Evolutionary conservation across 441 rosid genomes (phyloP).

Genomic region (Euphorbia schlechtendalii): DNA sequence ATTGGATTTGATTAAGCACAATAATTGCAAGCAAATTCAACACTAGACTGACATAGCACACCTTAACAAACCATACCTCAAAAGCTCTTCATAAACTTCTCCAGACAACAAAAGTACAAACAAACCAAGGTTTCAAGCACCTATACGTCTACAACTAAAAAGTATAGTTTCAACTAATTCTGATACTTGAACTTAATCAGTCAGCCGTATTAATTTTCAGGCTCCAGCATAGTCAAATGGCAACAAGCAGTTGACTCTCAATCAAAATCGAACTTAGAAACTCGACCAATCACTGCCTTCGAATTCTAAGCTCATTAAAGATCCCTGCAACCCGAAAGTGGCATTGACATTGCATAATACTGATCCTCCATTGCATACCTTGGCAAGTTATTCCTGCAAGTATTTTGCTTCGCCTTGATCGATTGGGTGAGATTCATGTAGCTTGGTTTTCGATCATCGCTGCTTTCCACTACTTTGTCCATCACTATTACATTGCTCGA

Average conservation of each 20-base stretch:
- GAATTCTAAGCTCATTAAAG: conserved; percentile 29
- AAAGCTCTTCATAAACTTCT: background rate
- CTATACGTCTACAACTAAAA: conserved; percentile 12
- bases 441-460: conserved; percentile 34
- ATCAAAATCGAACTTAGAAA: background rate
- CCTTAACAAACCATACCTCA: background rate
- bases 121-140: conserved; percentile 1
- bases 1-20: too few relatives aligned
- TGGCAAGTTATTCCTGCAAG: conserved; percentile 18
- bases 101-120: too few relatives aligned
- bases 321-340: conserved; percentile 31
- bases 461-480: conserved; percentile 32
- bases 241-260: conserved; percentile 62
- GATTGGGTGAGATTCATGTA: conserved; percentile 54
- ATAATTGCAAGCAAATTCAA: background rate
- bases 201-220: conserved; percentile 10
- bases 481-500: conserved; percentile 22
- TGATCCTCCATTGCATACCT: conserved; percentile 30
- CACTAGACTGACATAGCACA: background rate
- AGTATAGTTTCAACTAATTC: conserved; percentile 15
- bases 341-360: conserved; percentile 35
- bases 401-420: conserved; percentile 44
- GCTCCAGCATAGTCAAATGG: conserved; percentile 20
- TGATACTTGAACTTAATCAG: conserved; percentile 1
- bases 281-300: conserved; percentile 9